These are phyloP conservation scores for Fusarium incarnatum DNA, from an alignment of 2,329 filamentous ascomycete species.

Conservation along the genomic window DNA sequence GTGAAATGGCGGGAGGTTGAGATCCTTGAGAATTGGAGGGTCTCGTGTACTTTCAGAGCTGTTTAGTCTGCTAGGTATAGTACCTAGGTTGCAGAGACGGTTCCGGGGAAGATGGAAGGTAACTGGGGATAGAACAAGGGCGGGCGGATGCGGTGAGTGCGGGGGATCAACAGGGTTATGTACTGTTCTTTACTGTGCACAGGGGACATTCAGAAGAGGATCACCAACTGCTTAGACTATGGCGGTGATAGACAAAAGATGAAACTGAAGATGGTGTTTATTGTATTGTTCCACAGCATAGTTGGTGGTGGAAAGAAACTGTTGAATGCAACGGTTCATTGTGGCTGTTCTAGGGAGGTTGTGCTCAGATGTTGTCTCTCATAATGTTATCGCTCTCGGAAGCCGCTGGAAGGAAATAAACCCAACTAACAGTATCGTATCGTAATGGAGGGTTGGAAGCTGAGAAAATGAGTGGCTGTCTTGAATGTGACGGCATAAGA, in stretches of 20 bases:
- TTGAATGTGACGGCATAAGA: conserved; percentile 33
- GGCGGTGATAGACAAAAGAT: conserved; percentile 17
- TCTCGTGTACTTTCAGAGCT: conserved; percentile 15
- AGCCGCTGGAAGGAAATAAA: conserved; percentile 14
- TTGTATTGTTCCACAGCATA: conserved; percentile 15
- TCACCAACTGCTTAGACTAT: background rate
- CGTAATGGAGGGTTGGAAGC: conserved; percentile 19
- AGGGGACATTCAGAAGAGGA: background rate
- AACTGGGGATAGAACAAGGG: conserved; percentile 27
- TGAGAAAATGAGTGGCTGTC: conserved; percentile 24
- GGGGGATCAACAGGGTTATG: conserved; percentile 34
- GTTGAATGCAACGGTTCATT: conserved; percentile 33
- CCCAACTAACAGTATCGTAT: conserved; percentile 12
- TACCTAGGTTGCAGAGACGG: conserved; percentile 10
- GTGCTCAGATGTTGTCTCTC: conserved; percentile 33
- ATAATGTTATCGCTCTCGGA: conserved; percentile 24
- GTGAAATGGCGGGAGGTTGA: conserved; percentile 28
- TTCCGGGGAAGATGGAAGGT: conserved; percentile 31
- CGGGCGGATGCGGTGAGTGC: conserved; percentile 44
- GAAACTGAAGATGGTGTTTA: background rate
- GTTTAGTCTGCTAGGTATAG: background rate
- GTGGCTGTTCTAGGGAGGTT: conserved; percentile 20
- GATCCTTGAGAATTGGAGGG: conserved; percentile 17
- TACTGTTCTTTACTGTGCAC: background rate
- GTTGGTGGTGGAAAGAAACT: conserved; percentile 5